Evolutionary conservation across 768 basidiomycete species (phyloP).

Genomic region (Boletus fagicola): DNA sequence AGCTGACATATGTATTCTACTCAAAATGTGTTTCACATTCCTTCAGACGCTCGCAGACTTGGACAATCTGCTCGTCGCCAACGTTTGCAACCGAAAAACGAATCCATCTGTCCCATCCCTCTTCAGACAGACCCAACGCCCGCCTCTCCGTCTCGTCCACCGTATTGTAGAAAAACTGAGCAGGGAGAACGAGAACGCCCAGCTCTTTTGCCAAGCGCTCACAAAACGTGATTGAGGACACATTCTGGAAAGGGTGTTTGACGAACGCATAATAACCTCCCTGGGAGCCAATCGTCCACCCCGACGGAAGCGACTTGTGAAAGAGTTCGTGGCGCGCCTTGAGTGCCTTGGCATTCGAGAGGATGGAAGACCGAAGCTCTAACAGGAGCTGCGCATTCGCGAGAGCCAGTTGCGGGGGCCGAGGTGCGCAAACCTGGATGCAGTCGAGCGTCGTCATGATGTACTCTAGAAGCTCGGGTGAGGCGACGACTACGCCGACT

Average conservation of each 20-base stretch:
- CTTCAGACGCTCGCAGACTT: slow-evolving; percentile 51
- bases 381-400: slow-evolving; percentile 49
- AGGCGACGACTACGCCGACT: slow-evolving; percentile 68
- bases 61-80: slow-evolving; percentile 54
- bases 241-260: slow-evolving; percentile 53
- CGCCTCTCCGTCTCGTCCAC: slow-evolving; percentile 13
- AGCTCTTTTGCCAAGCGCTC: slow-evolving; percentile 54
- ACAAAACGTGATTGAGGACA: slow-evolving; percentile 53
- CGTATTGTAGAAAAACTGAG: slow-evolving; percentile 51
- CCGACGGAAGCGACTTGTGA: slow-evolving; percentile 40
- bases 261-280: slow-evolving; percentile 84
- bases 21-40: slow-evolving; percentile 39
- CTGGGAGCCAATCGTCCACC: slow-evolving; percentile 62
- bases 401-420: slow-evolving; percentile 69
- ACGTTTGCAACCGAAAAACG: slow-evolving; percentile 82
- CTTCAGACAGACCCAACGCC: slow-evolving; percentile 25
- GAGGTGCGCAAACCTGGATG: slow-evolving; percentile 77
- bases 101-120: slow-evolving; percentile 60
- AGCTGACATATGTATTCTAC: slow-evolving; percentile 25
- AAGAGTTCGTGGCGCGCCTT: slow-evolving; percentile 57
- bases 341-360: slow-evolving; percentile 47
- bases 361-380: slow-evolving; percentile 51
- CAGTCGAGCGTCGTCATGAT: slow-evolving; percentile 69
- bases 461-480: slow-evolving; percentile 47
- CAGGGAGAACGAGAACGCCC: slow-evolving; percentile 69